Conservation (phyloP, 805 yeast genomes). For the Candida dajiaensis region DNA sequence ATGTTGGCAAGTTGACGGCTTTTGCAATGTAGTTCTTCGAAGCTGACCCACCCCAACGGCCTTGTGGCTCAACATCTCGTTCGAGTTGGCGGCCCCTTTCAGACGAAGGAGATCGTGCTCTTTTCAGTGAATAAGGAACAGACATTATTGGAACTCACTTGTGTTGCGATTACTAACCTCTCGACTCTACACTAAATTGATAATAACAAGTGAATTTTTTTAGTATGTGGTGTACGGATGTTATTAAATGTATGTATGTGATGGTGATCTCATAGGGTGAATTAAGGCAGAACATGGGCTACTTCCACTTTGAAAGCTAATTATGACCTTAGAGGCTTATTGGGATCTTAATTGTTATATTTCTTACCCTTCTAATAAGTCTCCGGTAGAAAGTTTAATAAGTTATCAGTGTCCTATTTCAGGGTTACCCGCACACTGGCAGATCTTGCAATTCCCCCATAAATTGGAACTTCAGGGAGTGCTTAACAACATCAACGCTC, state of each 20-base stretch:
- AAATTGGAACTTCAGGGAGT: neutral
- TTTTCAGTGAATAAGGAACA: neutral
- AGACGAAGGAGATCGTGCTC: neutral
- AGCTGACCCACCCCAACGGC: constrained; percentile 16
- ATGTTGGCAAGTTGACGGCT: constrained; percentile 31
- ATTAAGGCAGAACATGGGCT: too few species aligned
- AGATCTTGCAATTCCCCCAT: neutral
- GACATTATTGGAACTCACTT: neutral
- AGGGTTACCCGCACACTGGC: neutral
- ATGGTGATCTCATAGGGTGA: neutral
- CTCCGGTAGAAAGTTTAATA: too few species aligned
- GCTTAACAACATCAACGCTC: neutral
- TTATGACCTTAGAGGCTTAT: too few species aligned
- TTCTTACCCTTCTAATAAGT: too few species aligned
- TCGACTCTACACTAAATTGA: neutral
- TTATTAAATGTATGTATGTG: neutral
- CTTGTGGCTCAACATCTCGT: neutral
- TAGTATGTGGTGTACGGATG: constrained; percentile 5
- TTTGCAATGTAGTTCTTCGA: constrained; percentile 7
- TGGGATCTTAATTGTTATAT: too few species aligned
- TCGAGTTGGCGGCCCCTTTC: constrained; percentile 10
- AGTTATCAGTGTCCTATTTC: too few species aligned
- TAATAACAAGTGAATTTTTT: neutral
- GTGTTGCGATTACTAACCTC: neutral
- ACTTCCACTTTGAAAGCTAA: too few species aligned